A percentile compares a stretch with the other conserved stretches of the same genome.
Evolutionary conservation across 306 rosid species (phyloP).

Genomic region (Mimosa bimucronata): DNA sequence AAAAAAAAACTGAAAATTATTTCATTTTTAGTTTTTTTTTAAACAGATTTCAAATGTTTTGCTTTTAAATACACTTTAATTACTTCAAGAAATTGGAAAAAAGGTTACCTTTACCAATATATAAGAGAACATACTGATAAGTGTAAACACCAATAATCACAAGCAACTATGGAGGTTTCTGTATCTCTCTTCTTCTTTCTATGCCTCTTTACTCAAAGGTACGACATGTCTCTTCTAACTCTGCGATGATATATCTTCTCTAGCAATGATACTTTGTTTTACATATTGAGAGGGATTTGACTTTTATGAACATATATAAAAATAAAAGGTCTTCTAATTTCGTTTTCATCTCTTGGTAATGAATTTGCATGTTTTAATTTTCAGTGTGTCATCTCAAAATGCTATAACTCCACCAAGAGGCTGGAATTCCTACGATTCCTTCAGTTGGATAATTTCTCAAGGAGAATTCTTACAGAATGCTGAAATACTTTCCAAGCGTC

Average conservation of each 20-base stretch:
- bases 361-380: not conserved
- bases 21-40: too few species aligned
- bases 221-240: not conserved
- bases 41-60: too few species aligned
- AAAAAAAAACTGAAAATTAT: too few species aligned
- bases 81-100: too few species aligned
- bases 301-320: not conserved
- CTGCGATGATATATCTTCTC: not conserved
- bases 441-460: constrained; percentile 68
- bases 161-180: constrained; percentile 37
- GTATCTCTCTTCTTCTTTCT: constrained; percentile 27
- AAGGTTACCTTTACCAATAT: not conserved
- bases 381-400: constrained; percentile 53
- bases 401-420: constrained; percentile 74
- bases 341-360: not conserved
- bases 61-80: too few species aligned
- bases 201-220: constrained; percentile 47
- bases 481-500: constrained; percentile 26
- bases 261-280: too few species aligned
- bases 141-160: not conserved
- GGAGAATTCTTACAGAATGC: constrained; percentile 56
- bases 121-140: not conserved
- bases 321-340: not conserved
- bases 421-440: constrained; percentile 85
- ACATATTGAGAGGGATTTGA: not conserved